Percentiles rank a stretch among this genome's conserved stretches.
These are phyloP conservation scores for Phytophthora agathidicida DNA, from an alignment of 352 stramenopile genomes.

Conservation along the genomic window DNA sequence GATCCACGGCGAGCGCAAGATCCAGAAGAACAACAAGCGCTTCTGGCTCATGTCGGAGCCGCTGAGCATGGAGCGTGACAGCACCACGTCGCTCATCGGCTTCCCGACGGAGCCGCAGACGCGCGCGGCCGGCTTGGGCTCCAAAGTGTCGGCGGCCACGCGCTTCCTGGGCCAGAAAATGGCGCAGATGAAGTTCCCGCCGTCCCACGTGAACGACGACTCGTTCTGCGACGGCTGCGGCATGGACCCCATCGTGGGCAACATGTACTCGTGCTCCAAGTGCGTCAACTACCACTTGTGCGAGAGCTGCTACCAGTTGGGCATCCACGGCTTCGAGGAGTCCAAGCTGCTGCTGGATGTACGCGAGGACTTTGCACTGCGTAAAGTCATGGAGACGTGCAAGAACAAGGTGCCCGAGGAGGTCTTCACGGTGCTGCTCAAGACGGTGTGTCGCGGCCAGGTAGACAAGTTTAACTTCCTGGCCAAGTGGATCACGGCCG, in stretches of 20 bases:
- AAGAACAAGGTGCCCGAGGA: constrained; percentile 82
- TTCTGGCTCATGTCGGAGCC: constrained; percentile 89
- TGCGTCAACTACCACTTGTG: constrained; percentile 88
- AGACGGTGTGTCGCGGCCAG: constrained; percentile 84
- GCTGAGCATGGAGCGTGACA: constrained; percentile 79
- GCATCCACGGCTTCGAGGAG: constrained; percentile 86
- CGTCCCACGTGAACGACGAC: constrained; percentile 82
- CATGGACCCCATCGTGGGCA: constrained; percentile 88
- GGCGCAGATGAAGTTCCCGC: constrained; percentile 76
- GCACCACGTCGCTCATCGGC: constrained; percentile 75
- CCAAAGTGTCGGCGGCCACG: constrained; percentile 71
- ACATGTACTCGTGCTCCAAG: constrained; percentile 90
- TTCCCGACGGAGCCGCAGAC: constrained; percentile 50
- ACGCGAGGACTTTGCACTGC: constrained; percentile 83
- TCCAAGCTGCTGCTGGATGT: constrained; percentile 77
- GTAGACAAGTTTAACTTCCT: constrained; percentile 91
- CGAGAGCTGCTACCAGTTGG: constrained; percentile 83
- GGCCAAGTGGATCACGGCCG: constrained; percentile 83
- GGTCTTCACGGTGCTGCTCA: constrained; percentile 83
- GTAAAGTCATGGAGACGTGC: constrained; percentile 74
- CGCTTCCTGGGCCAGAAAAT: constrained; percentile 85
- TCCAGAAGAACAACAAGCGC: constrained; percentile 82
- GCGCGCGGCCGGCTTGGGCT: constrained; percentile 46
- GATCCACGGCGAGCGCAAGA: constrained; percentile 88
- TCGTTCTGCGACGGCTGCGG: constrained; percentile 91